Conservation (phyloP, 1,284 basidiomycete species). For the Apiotrichum domesticum region DNA sequence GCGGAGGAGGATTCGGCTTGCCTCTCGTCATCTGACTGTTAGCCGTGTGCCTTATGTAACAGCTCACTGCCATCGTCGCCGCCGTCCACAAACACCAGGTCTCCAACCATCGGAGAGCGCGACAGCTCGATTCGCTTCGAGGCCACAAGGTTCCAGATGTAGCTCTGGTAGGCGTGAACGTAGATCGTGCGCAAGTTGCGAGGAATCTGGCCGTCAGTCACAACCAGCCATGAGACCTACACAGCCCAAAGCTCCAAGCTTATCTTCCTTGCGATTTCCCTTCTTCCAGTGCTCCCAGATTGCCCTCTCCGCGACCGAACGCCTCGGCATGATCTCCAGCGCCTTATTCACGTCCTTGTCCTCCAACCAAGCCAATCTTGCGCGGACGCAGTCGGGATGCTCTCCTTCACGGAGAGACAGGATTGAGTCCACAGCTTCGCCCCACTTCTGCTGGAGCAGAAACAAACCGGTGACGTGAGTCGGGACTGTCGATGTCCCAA, state of each 20-base stretch:
- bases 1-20: slow-evolving; percentile 36
- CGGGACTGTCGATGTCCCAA: slow-evolving; percentile 91
- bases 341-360: slow-evolving; percentile 71
- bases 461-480: slow-evolving; percentile 91
- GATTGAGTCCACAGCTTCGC: slow-evolving; percentile 74
- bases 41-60: slow-evolving; percentile 42
- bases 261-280: slow-evolving; percentile 72
- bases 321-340: slow-evolving; percentile 72
- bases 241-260: slow-evolving; percentile 75
- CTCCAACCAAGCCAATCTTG: slow-evolving; percentile 74
- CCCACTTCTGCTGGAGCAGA: slow-evolving; percentile 82
- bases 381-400: slow-evolving; percentile 74
- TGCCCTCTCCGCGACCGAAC: slow-evolving; percentile 85
- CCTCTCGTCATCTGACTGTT: neutral
- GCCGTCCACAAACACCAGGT: slow-evolving; percentile 62
- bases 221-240: slow-evolving; percentile 45
- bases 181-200: slow-evolving; percentile 93
- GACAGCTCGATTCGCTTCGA: slow-evolving; percentile 87
- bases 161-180: slow-evolving; percentile 97
- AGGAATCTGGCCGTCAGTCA: slow-evolving; percentile 62
- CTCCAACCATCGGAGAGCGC: slow-evolving; percentile 70
- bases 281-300: slow-evolving; percentile 85
- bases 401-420: slow-evolving; percentile 77
- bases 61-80: slow-evolving; percentile 42
- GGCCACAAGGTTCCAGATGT: slow-evolving; percentile 95